phyloP scores from a whole-genome alignment of 441 rosid genomes.

The Euphorbia celastroides region DNA sequence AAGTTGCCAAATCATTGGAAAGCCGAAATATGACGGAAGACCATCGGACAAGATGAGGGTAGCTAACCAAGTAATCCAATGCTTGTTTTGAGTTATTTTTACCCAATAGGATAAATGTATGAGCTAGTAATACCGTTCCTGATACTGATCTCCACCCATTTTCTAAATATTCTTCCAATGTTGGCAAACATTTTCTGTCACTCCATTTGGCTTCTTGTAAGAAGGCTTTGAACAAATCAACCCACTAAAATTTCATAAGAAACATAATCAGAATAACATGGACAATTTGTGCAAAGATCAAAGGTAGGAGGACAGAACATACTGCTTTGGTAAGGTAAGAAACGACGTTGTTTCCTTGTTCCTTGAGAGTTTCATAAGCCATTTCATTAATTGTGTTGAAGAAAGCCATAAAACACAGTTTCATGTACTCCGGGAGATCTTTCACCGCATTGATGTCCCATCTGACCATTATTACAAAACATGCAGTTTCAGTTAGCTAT shows the following conservation, averaged over 20 bases:
- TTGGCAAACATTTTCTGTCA: constrained; percentile 19
- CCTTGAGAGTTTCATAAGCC: constrained; percentile 37
- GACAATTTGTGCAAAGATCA: no score
- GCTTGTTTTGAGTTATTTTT: constrained; percentile 13
- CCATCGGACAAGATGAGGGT: constrained; percentile 24
- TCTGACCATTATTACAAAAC: not conserved
- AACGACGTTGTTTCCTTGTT: constrained; percentile 17
- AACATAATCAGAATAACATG: not conserved
- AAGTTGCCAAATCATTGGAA: constrained; percentile 24
- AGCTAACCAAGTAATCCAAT: constrained; percentile 10
- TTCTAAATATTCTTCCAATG: constrained; percentile 30
- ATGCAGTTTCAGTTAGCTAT: no score
- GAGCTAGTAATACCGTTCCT: constrained; percentile 26
- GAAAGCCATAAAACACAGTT: constrained; percentile 34
- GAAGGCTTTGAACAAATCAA: not conserved
- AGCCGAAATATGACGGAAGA: constrained; percentile 39
- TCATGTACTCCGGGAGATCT: constrained; percentile 39
- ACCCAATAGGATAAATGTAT: constrained; percentile 26
- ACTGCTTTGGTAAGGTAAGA: constrained; percentile 31
- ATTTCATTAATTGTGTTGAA: constrained; percentile 39
- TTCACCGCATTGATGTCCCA: constrained; percentile 9
- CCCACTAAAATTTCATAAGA: not conserved
- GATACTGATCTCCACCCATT: constrained; percentile 41
- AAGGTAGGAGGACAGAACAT: not conserved
- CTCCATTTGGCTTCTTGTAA: constrained; percentile 24